Base-by-base conservation (phyloP, 148 eudicot species). In the Heliamphora exappendiculata region DNA sequence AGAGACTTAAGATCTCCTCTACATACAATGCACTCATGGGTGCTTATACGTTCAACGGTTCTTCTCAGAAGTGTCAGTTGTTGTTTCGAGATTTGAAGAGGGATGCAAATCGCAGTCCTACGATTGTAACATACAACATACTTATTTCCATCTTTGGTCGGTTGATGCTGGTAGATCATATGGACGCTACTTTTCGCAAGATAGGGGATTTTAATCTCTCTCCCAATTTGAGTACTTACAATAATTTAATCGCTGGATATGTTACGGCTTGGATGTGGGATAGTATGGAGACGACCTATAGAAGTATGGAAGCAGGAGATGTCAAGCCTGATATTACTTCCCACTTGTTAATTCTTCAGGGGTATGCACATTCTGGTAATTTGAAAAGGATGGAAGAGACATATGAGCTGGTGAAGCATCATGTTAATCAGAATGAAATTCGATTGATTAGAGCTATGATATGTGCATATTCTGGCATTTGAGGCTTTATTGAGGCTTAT, bases 191-290 rank as follows among this genome's bases (percentile, higher is more conserved):
- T 57, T 58, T 88, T 28, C 81, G 79, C 70, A 91, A 88, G 79
- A 78, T 95, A 41, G 72, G 81, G 34, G 80, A 91, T 50, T 78
- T 73, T 79, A 74, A 80, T 58, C 81, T 95, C 62, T 67, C 77
- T 54, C 96, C 96, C 41, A 87, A 63, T 79, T 47, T 86, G 50
- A 75, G 74, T 54, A 95, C 99, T 22, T 95, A 86, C 81, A 88
- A 88, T 67, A 77, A 73, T 81, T 78, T 95, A 79, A 87, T 95
- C 74, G 85, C 85, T 66, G 97, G 99, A 39, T 95, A 95, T 76
- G 31, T 95, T 31, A 91, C 89, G 6, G 93, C 96, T 71, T 95
- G 96, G 97, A 92, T 86, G 94, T 95, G 99, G 99, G 97, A 95
- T 73, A 74, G 79, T 28, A 89, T 95, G 99, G 99, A 91, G 80